Conservation (phyloP, 2,329 filamentous ascomycete genomes). For the Sporothrix brasiliensis region DNA sequence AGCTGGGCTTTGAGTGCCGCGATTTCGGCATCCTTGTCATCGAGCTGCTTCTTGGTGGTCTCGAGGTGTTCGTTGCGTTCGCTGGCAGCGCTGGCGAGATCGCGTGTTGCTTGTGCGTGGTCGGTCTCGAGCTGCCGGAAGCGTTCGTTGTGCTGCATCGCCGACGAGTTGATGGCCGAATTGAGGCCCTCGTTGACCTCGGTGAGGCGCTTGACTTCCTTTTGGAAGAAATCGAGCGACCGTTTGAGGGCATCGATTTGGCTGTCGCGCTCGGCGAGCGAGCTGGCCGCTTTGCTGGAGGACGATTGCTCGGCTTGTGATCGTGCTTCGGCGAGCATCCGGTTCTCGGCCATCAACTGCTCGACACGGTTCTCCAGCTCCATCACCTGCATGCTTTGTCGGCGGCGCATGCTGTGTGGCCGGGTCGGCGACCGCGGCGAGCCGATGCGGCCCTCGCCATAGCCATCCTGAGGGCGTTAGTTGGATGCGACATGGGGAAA, state of each 20-base stretch:
- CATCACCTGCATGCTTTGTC: slow-evolving; percentile 95
- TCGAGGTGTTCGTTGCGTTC: slow-evolving; percentile 56
- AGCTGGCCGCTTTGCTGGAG: slow-evolving; percentile 66
- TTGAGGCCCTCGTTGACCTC: slow-evolving; percentile 81
- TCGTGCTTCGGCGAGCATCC: slow-evolving; percentile 72
- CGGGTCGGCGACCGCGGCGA: slow-evolving; percentile 91
- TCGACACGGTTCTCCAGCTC: slow-evolving; percentile 87
- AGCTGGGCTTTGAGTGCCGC: slow-evolving; percentile 76
- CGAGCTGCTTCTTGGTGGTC: slow-evolving; percentile 52
- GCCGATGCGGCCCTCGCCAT: slow-evolving; percentile 81
- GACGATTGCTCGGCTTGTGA: slow-evolving; percentile 63
- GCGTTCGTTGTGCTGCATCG: slow-evolving; percentile 72
- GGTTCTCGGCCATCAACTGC: slow-evolving; percentile 82
- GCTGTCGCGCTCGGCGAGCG: slow-evolving; percentile 78
- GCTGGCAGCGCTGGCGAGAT: slow-evolving; percentile 68
- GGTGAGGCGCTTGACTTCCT: slow-evolving; percentile 77
- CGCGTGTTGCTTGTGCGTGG: slow-evolving; percentile 65
- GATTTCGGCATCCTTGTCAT: slow-evolving; percentile 83
- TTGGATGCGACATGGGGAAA: neutral
- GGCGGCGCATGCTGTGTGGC: slow-evolving; percentile 92
- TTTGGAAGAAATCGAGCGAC: slow-evolving; percentile 76
- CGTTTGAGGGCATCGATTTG: slow-evolving; percentile 83
- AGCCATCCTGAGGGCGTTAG: slow-evolving; percentile 71
- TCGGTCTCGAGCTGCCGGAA: slow-evolving; percentile 68
- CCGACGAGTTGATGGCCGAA: slow-evolving; percentile 75